Evolutionary conservation across 805 yeast genomes (phyloP), one percentile per base, ranked within the genome.

Genomic region (Deakozyma indianensis): DNA sequence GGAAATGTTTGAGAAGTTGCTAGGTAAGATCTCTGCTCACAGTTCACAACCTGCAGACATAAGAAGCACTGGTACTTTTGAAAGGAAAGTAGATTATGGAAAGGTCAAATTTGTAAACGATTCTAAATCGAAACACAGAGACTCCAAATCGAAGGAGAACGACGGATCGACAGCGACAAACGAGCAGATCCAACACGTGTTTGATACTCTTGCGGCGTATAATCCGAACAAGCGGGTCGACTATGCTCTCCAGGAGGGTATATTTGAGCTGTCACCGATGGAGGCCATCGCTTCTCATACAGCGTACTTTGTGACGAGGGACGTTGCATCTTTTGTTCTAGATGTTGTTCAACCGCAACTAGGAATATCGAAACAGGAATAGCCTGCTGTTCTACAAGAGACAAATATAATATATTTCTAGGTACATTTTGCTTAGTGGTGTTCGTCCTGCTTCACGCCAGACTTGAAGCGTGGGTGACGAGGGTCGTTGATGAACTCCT

Each of bases 401-500:
- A 25, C 28, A 25, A 25, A 9, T 25, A 25, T 25, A 32, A 32
- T 32, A 32, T 32, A 32, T 32, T 25, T 7, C 18, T 32, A 9
- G 7, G 16, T 32, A 32, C 18, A 9, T 47, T 42, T 21, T 22
- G 44, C 25, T 44, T 48, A 50, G 45, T 50, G 50, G 41, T 44
- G 40, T n/a, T 47, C 48, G 24, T 52, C 50, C 51, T 58, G 57
- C 56, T 72, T 71, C 58, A 69, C 78, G 60, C 77, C 77, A 56
- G 67, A 68, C 53, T 71, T 70, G 64, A 84, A 84, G 71, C 94
- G 80, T 66, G 96, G 96, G 74, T 86, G 86, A 75, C 95, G 83
- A 71, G 96, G 95, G 70, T 86, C 95, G 67, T 86, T 85, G 69
- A 80, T 77, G 73, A 79, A 86, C 69, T 84, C 94, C 51, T 73